These are phyloP conservation scores for Anthracocystis walkeri DNA, from an alignment of 1,284 basidiomycete genomes.

Conservation along the genomic window DNA sequence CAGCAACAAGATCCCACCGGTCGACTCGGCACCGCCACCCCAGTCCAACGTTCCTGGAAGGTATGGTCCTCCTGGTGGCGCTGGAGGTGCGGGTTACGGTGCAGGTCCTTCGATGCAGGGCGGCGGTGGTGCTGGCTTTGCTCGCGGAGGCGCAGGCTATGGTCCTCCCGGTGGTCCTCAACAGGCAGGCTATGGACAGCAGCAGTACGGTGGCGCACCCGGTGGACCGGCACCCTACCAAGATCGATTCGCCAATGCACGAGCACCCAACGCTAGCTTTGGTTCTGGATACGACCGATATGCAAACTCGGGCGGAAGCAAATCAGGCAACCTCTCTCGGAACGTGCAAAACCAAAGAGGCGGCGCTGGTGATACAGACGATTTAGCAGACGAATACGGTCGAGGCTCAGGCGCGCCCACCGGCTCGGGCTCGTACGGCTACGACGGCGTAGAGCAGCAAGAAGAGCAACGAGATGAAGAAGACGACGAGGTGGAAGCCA, in stretches of 20 bases:
- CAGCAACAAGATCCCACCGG: constrained; percentile 44
- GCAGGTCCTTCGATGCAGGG: constrained; percentile 16
- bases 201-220: constrained; percentile 28
- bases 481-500: constrained; percentile 95
- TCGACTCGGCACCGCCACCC: constrained; percentile 26
- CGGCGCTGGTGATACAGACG: constrained; percentile 37
- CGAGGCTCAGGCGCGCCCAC: constrained; percentile 33
- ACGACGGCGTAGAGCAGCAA: constrained; percentile 52
- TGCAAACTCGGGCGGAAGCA: constrained; percentile 22
- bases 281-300: constrained; percentile 57
- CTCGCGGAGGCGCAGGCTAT: constrained; percentile 14
- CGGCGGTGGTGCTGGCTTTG: constrained; percentile 23
- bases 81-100: constrained; percentile 20
- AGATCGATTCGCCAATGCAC: constrained; percentile 52
- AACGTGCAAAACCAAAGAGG: constrained; percentile 22
- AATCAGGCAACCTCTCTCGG: constrained; percentile 27
- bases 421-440: constrained; percentile 22
- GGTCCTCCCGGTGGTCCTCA: constrained; percentile 8
- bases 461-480: constrained; percentile 77
- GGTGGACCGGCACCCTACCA: constrained; percentile 21
- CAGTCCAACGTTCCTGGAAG: constrained; percentile 23
- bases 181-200: constrained; percentile 24
- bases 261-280: constrained; percentile 47
- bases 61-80: constrained; percentile 30
- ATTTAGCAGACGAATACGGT: constrained; percentile 67